Evolutionary conservation across 2,329 filamentous ascomycete genomes (phyloP), one percentile per base, ranked within the genome.

Genomic region (Pleurostoma richardsiae): DNA sequence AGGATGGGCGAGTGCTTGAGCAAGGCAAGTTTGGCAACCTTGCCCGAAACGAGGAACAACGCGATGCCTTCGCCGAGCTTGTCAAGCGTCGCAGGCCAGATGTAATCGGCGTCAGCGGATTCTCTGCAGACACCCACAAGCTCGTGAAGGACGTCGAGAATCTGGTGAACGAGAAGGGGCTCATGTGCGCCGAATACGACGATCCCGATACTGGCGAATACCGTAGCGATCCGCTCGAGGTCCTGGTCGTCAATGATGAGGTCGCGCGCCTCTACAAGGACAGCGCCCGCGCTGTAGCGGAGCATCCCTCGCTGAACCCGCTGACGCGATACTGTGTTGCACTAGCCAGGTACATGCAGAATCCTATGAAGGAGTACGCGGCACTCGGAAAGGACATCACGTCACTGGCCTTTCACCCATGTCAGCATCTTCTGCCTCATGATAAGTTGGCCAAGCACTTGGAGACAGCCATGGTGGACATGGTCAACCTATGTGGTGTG

Each of bases 381-480:
- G 89, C 90, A 1, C 79, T 99, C 41, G 91, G 90, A 46, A 88
- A 86, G 57, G 91, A 97, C 60, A 83, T 97, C 50, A 74, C 85
- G 10, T 95, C 92, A 2, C 79, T 99, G 50, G 80, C 84, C 26
- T 96, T 96, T 67, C 90, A 96, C 56, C 82, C 88, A 4, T 91
- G 90, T 57, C 94, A 99, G 64, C 86, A 91, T 51, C 79, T 96
- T 30, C 77, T 99, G 10, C 86, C 91, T 0, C 82, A 90, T 50
- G 92, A 97, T 36, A 91, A 95, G 70, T 76, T 99, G 38, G 72
- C 85, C 52, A 90, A 88, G 63, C 83, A 90, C 50, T 77, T 99
- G 11, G 94, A 99, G 59, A 95, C 88, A n/a, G 90, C 92, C 40
- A 88, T 99, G 82, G 92, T 99, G 8, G 94, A 99, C 63, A 96